phyloP scores from a whole-genome alignment of 805 yeast genomes.

The Hemisphaericaspora nanyangensis region DNA sequence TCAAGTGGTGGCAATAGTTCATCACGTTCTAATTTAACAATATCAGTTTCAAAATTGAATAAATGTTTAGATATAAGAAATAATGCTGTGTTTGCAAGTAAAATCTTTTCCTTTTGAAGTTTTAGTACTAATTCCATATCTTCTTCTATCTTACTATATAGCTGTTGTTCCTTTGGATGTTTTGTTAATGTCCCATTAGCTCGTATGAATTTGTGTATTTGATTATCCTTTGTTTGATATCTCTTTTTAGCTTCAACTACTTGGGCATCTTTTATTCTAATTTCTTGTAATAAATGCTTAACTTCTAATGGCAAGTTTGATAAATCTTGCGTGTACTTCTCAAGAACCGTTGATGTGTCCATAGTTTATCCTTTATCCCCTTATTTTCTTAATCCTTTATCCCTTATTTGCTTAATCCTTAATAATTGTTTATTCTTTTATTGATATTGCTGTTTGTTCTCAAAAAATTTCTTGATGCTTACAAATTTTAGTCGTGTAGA shows the following conservation, averaged over 20 bases:
- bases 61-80: conserved; percentile 75
- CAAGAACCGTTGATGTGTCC: conserved; percentile 82
- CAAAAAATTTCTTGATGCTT: too few relatives aligned
- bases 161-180: conserved; percentile 74
- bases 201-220: conserved; percentile 75
- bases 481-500: too few relatives aligned
- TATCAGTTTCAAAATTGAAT: conserved; percentile 66
- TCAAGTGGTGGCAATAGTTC: conserved; percentile 66
- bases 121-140: conserved; percentile 57
- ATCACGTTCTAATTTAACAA: conserved; percentile 70
- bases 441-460: too few relatives aligned
- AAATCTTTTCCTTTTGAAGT: conserved; percentile 73
- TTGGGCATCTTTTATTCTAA: conserved; percentile 63
- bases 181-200: conserved; percentile 78
- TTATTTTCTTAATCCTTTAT: too few relatives aligned
- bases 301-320: conserved; percentile 87
- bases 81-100: conserved; percentile 79
- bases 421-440: too few relatives aligned
- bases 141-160: conserved; percentile 62
- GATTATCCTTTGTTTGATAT: conserved; percentile 68
- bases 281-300: conserved; percentile 73
- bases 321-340: conserved; percentile 53
- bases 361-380: too few relatives aligned
- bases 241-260: conserved; percentile 64
- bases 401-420: too few relatives aligned